Percentiles rank a stretch among this genome's conserved stretches.
Conservation (phyloP, 2,329 filamentous ascomycete species). For the Biscogniauxia marginata region DNA sequence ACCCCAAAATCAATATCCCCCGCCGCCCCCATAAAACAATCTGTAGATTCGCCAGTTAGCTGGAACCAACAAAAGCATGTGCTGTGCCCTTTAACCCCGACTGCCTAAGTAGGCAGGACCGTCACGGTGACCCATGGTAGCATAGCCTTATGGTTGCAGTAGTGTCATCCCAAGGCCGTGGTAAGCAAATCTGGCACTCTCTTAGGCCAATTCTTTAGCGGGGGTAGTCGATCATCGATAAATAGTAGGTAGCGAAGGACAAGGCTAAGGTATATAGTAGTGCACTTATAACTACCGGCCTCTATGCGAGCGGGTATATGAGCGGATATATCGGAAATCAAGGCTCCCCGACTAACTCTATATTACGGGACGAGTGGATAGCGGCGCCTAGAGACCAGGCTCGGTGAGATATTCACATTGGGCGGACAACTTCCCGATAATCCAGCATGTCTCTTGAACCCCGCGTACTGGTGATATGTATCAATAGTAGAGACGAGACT, state of each 20-base stretch:
- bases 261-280: neutral
- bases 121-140: neutral
- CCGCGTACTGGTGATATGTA: no score
- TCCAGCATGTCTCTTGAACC: no score
- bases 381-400: neutral
- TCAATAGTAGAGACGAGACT: neutral
- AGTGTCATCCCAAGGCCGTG: neutral
- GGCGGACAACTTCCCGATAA: neutral
- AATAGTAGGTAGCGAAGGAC: neutral
- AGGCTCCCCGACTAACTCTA: neutral
- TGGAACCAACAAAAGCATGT: neutral
- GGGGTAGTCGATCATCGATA: neutral
- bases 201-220: neutral
- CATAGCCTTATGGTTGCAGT: neutral
- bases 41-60: neutral
- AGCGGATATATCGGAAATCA: neutral
- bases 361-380: neutral
- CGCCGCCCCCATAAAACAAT: neutral
- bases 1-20: neutral
- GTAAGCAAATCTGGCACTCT: neutral
- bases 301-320: neutral
- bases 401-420: neutral
- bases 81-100: neutral
- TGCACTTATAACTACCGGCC: neutral
- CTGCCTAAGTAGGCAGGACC: neutral